Evolutionary conservation across 225 moss, liverwort and hornwort genomes (phyloP).

Genomic region (Pleurozium schreberi): DNA sequence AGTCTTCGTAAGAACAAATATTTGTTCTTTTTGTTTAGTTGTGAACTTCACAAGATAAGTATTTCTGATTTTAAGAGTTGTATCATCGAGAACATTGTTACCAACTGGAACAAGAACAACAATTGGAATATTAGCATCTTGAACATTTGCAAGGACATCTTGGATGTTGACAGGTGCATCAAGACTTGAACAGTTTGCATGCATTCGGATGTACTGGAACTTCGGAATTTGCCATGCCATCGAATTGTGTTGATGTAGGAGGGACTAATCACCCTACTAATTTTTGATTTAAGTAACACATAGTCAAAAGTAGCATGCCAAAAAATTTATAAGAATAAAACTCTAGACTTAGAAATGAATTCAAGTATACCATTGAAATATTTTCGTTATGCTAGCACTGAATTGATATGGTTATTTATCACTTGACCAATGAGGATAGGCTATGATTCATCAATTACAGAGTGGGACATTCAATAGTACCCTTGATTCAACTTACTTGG

Average conservation of each 20-base stretch:
- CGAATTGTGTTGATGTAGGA: background rate
- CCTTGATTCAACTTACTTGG: background rate
- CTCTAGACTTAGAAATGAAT: background rate
- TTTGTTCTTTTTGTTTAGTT: background rate
- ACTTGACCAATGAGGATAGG: background rate
- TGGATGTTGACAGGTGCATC: background rate
- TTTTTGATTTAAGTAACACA: background rate
- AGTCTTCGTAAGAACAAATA: background rate
- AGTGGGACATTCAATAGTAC: background rate
- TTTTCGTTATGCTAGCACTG: background rate
- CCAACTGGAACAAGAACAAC: background rate
- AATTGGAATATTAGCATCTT: background rate
- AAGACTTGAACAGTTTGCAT: too few species aligned
- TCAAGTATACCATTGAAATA: background rate
- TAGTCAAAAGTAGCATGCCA: too few species aligned
- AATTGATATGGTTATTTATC: background rate
- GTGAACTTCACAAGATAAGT: background rate
- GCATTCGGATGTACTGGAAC: background rate
- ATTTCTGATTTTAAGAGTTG: background rate
- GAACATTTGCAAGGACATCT: background rate
- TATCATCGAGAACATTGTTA: background rate
- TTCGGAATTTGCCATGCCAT: background rate
- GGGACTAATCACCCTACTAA: background rate
- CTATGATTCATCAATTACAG: background rate
- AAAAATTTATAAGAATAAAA: too few species aligned